A percentile compares a stretch with the other conserved stretches of the same genome.
These are phyloP conservation scores for Cyberlindnera xishuangbannaensis DNA, from an alignment of 805 yeast genomes.

Conservation along the genomic window DNA sequence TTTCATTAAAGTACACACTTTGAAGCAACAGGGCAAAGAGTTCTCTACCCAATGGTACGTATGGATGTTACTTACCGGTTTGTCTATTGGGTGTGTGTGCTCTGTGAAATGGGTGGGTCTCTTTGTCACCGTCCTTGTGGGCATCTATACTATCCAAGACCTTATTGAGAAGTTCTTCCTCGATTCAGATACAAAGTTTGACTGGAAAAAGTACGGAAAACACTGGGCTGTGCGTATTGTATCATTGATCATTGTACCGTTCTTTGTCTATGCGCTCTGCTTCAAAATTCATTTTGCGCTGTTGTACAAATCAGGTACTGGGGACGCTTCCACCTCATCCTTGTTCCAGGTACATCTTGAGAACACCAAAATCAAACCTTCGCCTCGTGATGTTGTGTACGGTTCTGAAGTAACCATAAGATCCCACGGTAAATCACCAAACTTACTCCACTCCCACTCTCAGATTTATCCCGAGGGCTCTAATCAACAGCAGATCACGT, in stretches of 20 bases:
- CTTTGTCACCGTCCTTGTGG: conserved; percentile 56
- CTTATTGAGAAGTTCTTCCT: conserved; percentile 37
- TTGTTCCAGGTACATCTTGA: conserved; percentile 82
- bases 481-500: conserved; percentile 89
- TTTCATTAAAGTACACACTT: conserved; percentile 47
- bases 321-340: conserved; percentile 87
- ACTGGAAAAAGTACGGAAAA: conserved; percentile 32
- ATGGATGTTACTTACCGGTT: conserved; percentile 60
- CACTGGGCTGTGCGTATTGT: conserved; percentile 74
- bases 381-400: conserved; percentile 60
- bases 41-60: conserved; percentile 36
- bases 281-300: conserved; percentile 80
- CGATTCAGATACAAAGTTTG: conserved; percentile 13
- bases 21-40: conserved; percentile 34
- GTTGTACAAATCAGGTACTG: conserved; percentile 80
- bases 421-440: conserved; percentile 71
- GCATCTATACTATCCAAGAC: conserved; percentile 52
- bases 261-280: conserved; percentile 57
- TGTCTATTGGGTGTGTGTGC: conserved; percentile 76
- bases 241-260: conserved; percentile 67
- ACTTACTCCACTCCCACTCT: conserved; percentile 80
- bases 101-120: conserved; percentile 85
- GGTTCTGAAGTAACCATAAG: conserved; percentile 44
- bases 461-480: conserved; percentile 90
- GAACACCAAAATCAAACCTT: conserved; percentile 58